These are phyloP conservation scores for Candida sphagnicola DNA, from an alignment of 805 yeast genomes.

Conservation along the genomic window DNA sequence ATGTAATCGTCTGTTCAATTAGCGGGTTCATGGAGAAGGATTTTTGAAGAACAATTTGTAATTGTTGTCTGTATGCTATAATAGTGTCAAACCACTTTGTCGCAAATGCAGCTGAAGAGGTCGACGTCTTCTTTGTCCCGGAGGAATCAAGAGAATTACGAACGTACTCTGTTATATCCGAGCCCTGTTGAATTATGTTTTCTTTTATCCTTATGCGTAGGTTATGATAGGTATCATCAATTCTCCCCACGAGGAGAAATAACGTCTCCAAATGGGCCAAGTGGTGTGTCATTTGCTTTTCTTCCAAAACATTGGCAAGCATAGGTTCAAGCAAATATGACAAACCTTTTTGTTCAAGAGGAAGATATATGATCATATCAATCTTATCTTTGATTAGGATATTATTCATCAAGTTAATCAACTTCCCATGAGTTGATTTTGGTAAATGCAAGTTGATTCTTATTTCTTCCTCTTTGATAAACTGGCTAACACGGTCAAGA, in stretches of 20 bases:
- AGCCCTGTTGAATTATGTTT: slow-evolving; percentile 28
- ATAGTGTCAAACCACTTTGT: slow-evolving; percentile 64
- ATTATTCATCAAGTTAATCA: slow-evolving; percentile 54
- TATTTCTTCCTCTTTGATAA: slow-evolving; percentile 60
- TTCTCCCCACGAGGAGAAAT: slow-evolving; percentile 48
- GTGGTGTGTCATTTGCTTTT: slow-evolving; percentile 15
- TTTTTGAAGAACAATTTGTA: slow-evolving; percentile 42
- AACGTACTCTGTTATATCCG: slow-evolving; percentile 7
- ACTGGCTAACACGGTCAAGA: slow-evolving; percentile 45
- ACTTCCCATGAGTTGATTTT: slow-evolving; percentile 47
- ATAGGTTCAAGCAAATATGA: slow-evolving; percentile 51
- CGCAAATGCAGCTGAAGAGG: slow-evolving; percentile 49
- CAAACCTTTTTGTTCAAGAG: slow-evolving; percentile 53
- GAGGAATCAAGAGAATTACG: slow-evolving; percentile 5
- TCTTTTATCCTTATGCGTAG: slow-evolving; percentile 46
- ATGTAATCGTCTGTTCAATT: slow-evolving; percentile 52
- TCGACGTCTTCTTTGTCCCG: slow-evolving; percentile 11
- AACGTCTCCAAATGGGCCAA: slow-evolving; percentile 41
- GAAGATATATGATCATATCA: slow-evolving; percentile 46
- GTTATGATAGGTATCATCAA: slow-evolving; percentile 49
- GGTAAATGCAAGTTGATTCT: slow-evolving; percentile 55
- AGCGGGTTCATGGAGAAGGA: slow-evolving; percentile 49
- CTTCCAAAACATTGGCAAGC: slow-evolving; percentile 13
- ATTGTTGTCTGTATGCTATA: slow-evolving; percentile 47
- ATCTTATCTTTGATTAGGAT: slow-evolving; percentile 55